These are phyloP conservation scores for Sechiopsis laciniata DNA, from an alignment of 306 rosid species.

Conservation along the genomic window DNA sequence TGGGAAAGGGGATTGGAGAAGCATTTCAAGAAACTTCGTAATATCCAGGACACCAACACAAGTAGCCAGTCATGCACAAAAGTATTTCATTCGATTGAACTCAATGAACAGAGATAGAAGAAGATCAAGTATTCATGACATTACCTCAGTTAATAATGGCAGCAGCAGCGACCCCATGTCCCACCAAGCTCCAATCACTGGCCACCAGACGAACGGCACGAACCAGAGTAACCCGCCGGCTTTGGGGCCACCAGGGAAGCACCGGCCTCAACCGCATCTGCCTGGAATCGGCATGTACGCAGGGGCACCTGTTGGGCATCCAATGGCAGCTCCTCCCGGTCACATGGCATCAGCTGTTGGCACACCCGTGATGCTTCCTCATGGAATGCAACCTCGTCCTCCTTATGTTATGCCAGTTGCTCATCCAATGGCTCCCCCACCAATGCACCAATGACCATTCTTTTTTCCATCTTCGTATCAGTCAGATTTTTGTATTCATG, in stretches of 20 bases:
- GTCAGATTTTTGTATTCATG: slow-evolving; percentile 26
- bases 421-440: slow-evolving; percentile 90
- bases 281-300: slow-evolving; percentile 81
- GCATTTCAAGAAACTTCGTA: slow-evolving; percentile 93
- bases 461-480: neutral
- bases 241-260: slow-evolving; percentile 56
- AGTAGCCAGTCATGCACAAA: slow-evolving; percentile 98
- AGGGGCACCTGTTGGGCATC: slow-evolving; percentile 82
- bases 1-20: slow-evolving; percentile 99
- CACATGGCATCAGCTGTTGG: slow-evolving; percentile 92
- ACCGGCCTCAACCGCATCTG: slow-evolving; percentile 58
- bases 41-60: slow-evolving; percentile 96
- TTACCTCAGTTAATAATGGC: slow-evolving; percentile 77
- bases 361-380: slow-evolving; percentile 90
- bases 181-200: slow-evolving; percentile 74
- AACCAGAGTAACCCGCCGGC: slow-evolving; percentile 41
- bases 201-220: slow-evolving; percentile 49
- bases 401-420: slow-evolving; percentile 84
- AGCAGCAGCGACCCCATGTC: slow-evolving; percentile 34
- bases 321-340: slow-evolving; percentile 67
- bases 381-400: slow-evolving; percentile 53
- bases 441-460: slow-evolving; percentile 67
- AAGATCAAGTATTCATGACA: slow-evolving; percentile 94
- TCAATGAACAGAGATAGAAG: slow-evolving; percentile 95
- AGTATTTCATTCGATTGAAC: slow-evolving; percentile 86